Evolutionary conservation across 1,284 basidiomycete genomes (phyloP).

Genomic region (Trametes versicolor): DNA sequence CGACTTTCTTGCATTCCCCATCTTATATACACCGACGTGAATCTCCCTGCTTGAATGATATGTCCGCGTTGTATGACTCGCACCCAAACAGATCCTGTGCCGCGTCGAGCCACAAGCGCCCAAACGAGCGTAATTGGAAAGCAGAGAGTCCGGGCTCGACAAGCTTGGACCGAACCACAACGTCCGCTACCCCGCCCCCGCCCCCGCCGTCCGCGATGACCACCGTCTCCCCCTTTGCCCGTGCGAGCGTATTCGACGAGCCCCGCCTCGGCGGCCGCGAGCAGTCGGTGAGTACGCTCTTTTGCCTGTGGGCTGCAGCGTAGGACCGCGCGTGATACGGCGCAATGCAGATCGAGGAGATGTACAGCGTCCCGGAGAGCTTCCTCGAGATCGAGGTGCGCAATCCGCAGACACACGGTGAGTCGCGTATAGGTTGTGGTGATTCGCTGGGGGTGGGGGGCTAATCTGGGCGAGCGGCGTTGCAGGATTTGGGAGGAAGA

Average conservation of each 20-base stretch:
- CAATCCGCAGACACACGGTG: constrained; percentile 97
- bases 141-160: background rate
- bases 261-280: constrained; percentile 73
- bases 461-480: background rate
- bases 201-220: constrained; percentile 45
- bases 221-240: constrained; percentile 84
- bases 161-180: constrained; percentile 21
- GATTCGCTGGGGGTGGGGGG: background rate
- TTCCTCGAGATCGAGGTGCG: constrained; percentile 98
- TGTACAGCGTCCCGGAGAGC: constrained; percentile 97
- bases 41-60: constrained; percentile 10
- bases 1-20: too few species aligned
- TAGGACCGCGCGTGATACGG: constrained; percentile 9
- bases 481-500: constrained; percentile 92
- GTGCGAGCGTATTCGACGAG: constrained; percentile 79
- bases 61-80: constrained; percentile 1
- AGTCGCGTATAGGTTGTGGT: constrained; percentile 39
- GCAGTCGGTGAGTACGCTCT: constrained; percentile 78
- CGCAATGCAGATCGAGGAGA: constrained; percentile 88
- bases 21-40: too few species aligned
- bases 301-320: background rate
- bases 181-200: constrained; percentile 1
- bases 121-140: background rate
- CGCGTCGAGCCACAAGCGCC: background rate
- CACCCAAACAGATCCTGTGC: background rate